A percentile compares a stretch with the other conserved stretches of the same genome.
Conservation (phyloP, 176 grass and related monocot species). For the barley (Hordeum vulgare) region MorexV3_pseudomolecules_assembly NC_058521.1:411421424-411421923, state of each 20-base stretch:
- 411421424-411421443: background rate
- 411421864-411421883: background rate
- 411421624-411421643: too few relatives aligned
- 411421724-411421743: background rate
- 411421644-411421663: background rate
- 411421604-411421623: too few relatives aligned
- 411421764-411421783: background rate
- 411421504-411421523: too few relatives aligned
- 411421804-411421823: background rate
- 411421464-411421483: constrained; percentile 11
- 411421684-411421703: constrained; percentile 12
- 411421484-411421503: too few relatives aligned
- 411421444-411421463: background rate
- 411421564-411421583: too few relatives aligned
- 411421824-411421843: background rate
- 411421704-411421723: constrained; percentile 1
- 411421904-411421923: background rate
- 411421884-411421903: background rate
- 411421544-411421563: too few relatives aligned
- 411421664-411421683: constrained; percentile 3
- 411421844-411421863: background rate
- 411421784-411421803: background rate
- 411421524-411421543: too few relatives aligned
- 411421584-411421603: too few relatives aligned
- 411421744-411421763: background rate